Conservation (phyloP, 192 early-diverging fungal genomes). For the Podila horticola region DNA sequence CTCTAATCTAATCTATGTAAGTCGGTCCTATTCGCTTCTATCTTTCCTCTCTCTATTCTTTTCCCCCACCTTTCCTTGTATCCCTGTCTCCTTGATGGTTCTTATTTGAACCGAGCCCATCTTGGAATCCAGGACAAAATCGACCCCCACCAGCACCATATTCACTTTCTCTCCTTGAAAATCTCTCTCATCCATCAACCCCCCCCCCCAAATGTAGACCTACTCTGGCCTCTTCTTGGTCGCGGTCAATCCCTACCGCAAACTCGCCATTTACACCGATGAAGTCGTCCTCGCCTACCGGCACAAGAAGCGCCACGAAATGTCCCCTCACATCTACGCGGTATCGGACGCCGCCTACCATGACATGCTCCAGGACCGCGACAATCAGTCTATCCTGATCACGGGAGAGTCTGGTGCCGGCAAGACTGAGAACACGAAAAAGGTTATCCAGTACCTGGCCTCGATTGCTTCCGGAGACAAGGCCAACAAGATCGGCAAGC, state of each 20-base stretch:
- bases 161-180: not conserved
- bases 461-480: constrained; percentile 79
- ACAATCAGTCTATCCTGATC: constrained; percentile 98
- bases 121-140: not conserved
- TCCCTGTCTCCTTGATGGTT: not conserved
- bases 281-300: constrained; percentile 77
- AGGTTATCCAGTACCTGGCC: constrained; percentile 97
- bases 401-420: constrained; percentile 99
- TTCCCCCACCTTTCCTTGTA: not conserved
- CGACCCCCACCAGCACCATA: not conserved
- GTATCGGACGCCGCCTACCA: constrained; percentile 94
- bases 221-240: constrained; percentile 99
- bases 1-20: constrained; percentile 92
- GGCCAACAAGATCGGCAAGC: constrained; percentile 58
- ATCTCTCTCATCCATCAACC: constrained; percentile 4
- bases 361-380: constrained; percentile 92
- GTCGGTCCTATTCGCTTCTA: constrained; percentile 14
- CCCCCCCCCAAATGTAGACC: constrained; percentile 66
- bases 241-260: constrained; percentile 96
- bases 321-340: constrained; percentile 91
- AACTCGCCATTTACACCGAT: constrained; percentile 90
- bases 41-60: not conserved
- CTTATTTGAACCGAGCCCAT: not conserved
- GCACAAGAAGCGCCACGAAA: constrained; percentile 76
- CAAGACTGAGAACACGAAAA: constrained; percentile 99